A percentile compares a stretch with the other conserved stretches of the same genome.
These are phyloP conservation scores for Fonsecaea pugnacius DNA, from an alignment of 2,329 filamentous ascomycete species.

Conservation along the genomic window DNA sequence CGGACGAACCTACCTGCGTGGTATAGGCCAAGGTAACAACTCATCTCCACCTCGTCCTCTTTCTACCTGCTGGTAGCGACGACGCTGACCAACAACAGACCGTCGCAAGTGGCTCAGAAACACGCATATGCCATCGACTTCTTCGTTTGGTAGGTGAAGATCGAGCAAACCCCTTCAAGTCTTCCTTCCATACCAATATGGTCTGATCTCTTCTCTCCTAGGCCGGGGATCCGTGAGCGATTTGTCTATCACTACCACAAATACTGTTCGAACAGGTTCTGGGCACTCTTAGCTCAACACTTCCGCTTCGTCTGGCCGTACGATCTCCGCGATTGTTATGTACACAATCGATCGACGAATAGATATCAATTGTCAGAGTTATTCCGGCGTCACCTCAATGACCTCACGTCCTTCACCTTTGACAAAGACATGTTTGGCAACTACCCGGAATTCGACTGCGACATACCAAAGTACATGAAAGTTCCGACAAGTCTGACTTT, in stretches of 20 bases:
- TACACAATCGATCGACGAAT: background rate
- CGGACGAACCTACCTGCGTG: background rate
- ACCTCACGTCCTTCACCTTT: conserved; percentile 6
- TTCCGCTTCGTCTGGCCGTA: conserved; percentile 11
- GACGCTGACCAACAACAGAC: background rate
- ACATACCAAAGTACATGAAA: conserved; percentile 4
- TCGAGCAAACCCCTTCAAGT: background rate
- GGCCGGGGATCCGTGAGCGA: conserved; percentile 6
- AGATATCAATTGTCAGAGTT: background rate
- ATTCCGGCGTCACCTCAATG: background rate
- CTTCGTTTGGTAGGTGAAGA: conserved; percentile 1
- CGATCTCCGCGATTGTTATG: conserved; percentile 5
- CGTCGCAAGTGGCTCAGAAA: conserved; percentile 7
- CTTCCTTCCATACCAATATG: background rate
- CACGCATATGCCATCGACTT: conserved; percentile 5
- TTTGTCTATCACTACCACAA: conserved; percentile 6
- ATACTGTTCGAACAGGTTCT: conserved; percentile 6
- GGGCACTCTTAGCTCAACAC: background rate
- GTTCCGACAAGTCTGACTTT: background rate
- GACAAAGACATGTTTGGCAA: conserved; percentile 2
- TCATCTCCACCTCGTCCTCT: background rate
- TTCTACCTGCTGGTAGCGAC: background rate
- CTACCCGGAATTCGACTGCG: conserved; percentile 4
- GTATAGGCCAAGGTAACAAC: background rate
- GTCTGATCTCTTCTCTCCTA: background rate